Evolutionary conservation across 176 grass and related monocot species (phyloP), one percentile per base, ranked within the genome.

Genomic region (Oropetium thomaeum): DNA sequence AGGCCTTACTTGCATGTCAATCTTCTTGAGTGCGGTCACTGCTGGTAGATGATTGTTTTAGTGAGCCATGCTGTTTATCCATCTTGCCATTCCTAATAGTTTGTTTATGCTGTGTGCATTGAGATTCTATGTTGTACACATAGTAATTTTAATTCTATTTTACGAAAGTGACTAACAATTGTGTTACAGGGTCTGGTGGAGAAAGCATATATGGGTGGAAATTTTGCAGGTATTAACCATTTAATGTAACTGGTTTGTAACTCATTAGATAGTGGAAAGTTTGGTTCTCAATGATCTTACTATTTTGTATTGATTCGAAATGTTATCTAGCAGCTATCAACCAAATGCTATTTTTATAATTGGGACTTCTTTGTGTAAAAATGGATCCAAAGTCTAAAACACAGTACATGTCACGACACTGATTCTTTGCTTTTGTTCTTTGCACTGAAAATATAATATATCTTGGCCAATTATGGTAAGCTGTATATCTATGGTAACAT

Each of bases 171-270:
- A 64, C 8, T 71, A 15, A 79, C 82, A 79, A 52, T 79, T 52
- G 20, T 84, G 67, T 77, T 97, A 64, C 79, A 87, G 81, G 79
- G 39, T 77, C 85, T 87, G 87, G 84, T 74, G 76, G 74, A 69
- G 82, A 85, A 81, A 85, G 69, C 40, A 84, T 95, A 70, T 95
- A 95, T 62, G 87, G n/a, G 80, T 9, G 92, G 92, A 49, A 94
- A 84, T 66, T 95, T 92, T 84, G 61, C 80, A 92, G 96, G 96
- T 99, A 89, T 84, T 73, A 81, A 54, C 34, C 53, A 74, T 88
- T 76, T 37, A 77, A 71, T 49, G 67, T 67, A 23, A 30, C 13
- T 30, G 27, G 5, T 17, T 5, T 79, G 69, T 4, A 59, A 29
- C 28, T 16, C 42, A 42, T 73, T 61, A 47, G 32, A 10, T 63